Base-by-base conservation (phyloP, 2,329 filamentous ascomycete species). In the Aspergillus clavatus region DNA sequence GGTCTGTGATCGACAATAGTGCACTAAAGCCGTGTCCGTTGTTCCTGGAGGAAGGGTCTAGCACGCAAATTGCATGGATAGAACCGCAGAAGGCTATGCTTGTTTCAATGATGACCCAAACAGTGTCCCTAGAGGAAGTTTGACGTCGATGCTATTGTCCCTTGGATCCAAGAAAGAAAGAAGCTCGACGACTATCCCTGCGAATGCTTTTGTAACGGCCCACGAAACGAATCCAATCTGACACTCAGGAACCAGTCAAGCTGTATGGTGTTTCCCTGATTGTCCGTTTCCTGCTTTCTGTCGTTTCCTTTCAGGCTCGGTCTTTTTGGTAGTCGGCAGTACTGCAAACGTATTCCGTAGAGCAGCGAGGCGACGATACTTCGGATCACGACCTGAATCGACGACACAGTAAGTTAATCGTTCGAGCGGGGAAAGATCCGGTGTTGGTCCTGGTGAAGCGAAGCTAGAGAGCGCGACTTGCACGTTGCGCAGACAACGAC, bases 21-120 rank as follows among this genome's bases (percentile, higher is more conserved):
- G 35, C 29, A 39, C 19, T 43, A 21, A 38, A 23, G 33, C 24
- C 24, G 31, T n/a, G 36, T 44, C 33, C 36, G 28, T 28, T 43
- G 43, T 46, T 21, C 23, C 45, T 10, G 29, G 28, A 26, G 33
- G 38, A 39, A 36, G 18, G 4, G 27, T 55, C 46, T 62, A 57
- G 45, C 55, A 48, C 56, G 50, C 54, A 40, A 52, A 56, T 58
- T 50, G 59, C 61, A 62, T 62, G 45, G 48, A 48, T 54, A 43
- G 28, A 28, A 40, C 26, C 40, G 27, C 14, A 14, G 33, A 46
- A 47, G 31, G 26, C 23, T 46, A 16, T 28, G 23, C 38, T 49
- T 28, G 44, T 27, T 46, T 31, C 26, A 28, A 45, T 31, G 33
- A 44, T 43, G 40, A 42, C 51, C 40, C 43, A 38, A 52, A 48